These are phyloP conservation scores for Kandelia obovata DNA, from an alignment of 345 rosid species.

Conservation along the genomic window DNA sequence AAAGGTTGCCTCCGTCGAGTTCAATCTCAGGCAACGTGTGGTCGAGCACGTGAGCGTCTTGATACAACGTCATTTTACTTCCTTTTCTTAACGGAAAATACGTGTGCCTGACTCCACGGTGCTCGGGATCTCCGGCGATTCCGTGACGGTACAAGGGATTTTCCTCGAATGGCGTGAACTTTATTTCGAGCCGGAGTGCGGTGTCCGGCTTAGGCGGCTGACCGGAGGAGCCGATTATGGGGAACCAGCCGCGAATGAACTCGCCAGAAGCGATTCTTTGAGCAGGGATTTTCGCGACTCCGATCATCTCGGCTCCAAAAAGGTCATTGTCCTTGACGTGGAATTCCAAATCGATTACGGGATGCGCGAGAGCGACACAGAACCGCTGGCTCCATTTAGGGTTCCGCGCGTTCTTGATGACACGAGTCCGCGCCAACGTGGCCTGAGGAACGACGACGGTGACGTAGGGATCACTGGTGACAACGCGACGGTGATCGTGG, in stretches of 20 bases:
- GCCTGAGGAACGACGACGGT: conserved; percentile 84
- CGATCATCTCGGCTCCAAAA: conserved; percentile 74
- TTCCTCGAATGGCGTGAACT: conserved; percentile 63
- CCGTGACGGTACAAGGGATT: conserved; percentile 48
- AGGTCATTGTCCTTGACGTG: conserved; percentile 79
- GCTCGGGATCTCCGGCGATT: conserved; percentile 61
- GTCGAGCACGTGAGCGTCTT: conserved; percentile 77
- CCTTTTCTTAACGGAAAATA: conserved; percentile 88
- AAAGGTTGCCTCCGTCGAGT: conserved; percentile 47
- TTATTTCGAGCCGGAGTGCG: conserved; percentile 47
- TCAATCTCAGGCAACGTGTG: conserved; percentile 40
- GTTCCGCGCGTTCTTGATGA: conserved; percentile 56
- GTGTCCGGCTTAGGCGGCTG: conserved; percentile 53
- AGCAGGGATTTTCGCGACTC: conserved; percentile 52
- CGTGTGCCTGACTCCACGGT: conserved; percentile 52
- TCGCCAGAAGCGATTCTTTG: conserved; percentile 36
- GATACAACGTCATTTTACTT: conserved; percentile 58
- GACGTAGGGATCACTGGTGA: conserved; percentile 85
- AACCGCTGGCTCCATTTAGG: conserved; percentile 78
- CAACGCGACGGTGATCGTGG: conserved; percentile 38
- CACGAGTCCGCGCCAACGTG: conserved; percentile 79
- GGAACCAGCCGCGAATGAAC: conserved; percentile 49
- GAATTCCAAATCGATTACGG: conserved; percentile 54
- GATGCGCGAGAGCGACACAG: conserved; percentile 67
- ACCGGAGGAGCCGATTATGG: conserved; percentile 38